Evolutionary conservation across 352 stramenopile species (phyloP), one percentile per base, ranked within the genome.

Genomic region (Pythium vanterpoolii): DNA sequence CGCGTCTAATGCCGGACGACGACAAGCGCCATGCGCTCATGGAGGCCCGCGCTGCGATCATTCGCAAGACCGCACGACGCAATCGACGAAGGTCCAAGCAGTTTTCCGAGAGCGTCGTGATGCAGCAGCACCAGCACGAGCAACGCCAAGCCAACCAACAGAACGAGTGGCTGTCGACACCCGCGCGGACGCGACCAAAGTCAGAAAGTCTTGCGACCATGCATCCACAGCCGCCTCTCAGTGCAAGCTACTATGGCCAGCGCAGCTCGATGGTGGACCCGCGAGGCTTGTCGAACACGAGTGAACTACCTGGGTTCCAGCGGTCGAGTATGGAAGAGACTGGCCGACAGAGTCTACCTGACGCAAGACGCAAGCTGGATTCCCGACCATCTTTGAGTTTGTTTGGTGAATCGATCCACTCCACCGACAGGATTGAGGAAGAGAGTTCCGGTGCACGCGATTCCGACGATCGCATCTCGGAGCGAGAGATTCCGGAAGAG

Each of bases 11-110:
- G 54, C 79, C 80, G 2, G 73, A 90, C 60, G 79, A 87, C 10
- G 54, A 69, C 1, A 90, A 90, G 60, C 74, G 83, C 39, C 60
- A 76, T 7, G 70, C 86, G 44, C 62, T 93, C 27, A 61, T 93
- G 64, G 69, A 77, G 11, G 83, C 79, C 10, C 75, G 83, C 50
- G 73, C 79, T 8, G 69, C 71, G 36, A 89, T 92, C 50, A 83
- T 79, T 64, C 73, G 78, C 30, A 75, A 80, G 44, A 71, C 71
- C 43, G 60, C 81, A 21, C 81, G 79, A 27, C 78, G 83, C 38
- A 72, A 90, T 40, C 79, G 79, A 42, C 72, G 79, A n/a, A 75
- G 83, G 11, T 90, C 79, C 0, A 92, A 92, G 64, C 83, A 92
- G 46, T 88, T 87, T 60, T 92, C 83, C 1, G 83, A 92, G 48